These are phyloP conservation scores for Chytriomyces hyalinus DNA, from an alignment of 192 early-diverging fungal genomes.

Conservation along the genomic window DNA sequence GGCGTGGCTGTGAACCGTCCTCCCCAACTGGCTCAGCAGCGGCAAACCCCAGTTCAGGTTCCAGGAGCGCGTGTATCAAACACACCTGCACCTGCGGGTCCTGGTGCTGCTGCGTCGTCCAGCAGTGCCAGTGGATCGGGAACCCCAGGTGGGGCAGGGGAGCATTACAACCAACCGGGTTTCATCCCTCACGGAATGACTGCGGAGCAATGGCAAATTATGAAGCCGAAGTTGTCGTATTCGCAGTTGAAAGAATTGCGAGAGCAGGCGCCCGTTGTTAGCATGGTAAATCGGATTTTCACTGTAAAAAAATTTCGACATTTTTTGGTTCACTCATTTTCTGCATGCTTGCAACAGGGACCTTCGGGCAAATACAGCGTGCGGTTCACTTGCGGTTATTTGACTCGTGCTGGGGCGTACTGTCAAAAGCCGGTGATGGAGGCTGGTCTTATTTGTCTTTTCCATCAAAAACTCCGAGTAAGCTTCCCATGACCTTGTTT, in stretches of 20 bases:
- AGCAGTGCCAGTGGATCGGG: not conserved
- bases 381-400: conserved; percentile 42
- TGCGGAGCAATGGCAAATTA: conserved; percentile 20
- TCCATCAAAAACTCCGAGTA: conserved; percentile 40
- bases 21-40: not conserved
- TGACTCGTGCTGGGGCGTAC: conserved; percentile 41
- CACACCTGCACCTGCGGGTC: not conserved
- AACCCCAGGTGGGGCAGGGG: not conserved
- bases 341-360: conserved; percentile 5
- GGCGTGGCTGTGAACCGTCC: not conserved
- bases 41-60: not conserved
- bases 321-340: not conserved
- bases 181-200: conserved; percentile 30
- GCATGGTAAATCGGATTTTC: conserved; percentile 16
- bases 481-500: not conserved
- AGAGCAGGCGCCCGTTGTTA: conserved; percentile 31
- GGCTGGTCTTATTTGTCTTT: conserved; percentile 50
- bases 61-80: not conserved
- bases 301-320: not conserved
- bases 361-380: conserved; percentile 39
- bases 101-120: not conserved
- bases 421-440: conserved; percentile 50
- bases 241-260: conserved; percentile 32
- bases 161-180: conserved; percentile 14
- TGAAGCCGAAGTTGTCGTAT: conserved; percentile 25